A percentile compares a stretch with the other conserved stretches of the same genome.
Conservation (phyloP, 345 rosid species). For the Corymbia maculata region DNA sequence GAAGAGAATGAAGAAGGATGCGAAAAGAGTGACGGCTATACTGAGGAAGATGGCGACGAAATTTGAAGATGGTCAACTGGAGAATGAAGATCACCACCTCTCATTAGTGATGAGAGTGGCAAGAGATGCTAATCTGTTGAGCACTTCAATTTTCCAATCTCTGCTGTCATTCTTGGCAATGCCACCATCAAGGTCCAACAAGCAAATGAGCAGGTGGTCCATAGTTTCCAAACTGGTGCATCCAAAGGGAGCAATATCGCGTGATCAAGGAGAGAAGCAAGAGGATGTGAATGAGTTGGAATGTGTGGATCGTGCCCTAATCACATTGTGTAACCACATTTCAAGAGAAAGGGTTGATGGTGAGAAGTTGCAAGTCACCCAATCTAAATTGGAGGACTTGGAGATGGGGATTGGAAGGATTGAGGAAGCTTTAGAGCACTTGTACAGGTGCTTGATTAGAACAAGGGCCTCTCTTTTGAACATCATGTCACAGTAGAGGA, state of each 20-base stretch:
- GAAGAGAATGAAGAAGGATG: slow-evolving; percentile 46
- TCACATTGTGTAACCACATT: slow-evolving; percentile 7
- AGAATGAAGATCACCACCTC: slow-evolving; percentile 19
- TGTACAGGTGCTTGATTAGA: slow-evolving; percentile 47
- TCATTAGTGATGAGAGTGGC: slow-evolving; percentile 29
- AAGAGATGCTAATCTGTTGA: slow-evolving; percentile 24
- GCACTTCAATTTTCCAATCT: slow-evolving; percentile 25
- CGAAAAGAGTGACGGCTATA: slow-evolving; percentile 14
- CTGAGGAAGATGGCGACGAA: not conserved
- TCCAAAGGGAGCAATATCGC: slow-evolving; percentile 26
- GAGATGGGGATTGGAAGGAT: slow-evolving; percentile 31
- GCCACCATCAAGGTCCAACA: not conserved
- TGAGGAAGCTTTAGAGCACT: slow-evolving; percentile 42
- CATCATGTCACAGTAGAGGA: slow-evolving; percentile 21
- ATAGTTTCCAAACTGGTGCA: slow-evolving; percentile 34
- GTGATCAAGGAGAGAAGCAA: slow-evolving; percentile 41
- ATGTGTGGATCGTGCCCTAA: slow-evolving; percentile 1
- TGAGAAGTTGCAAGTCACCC: slow-evolving; percentile 17
- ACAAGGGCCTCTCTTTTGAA: slow-evolving; percentile 54
- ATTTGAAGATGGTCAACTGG: not conserved
- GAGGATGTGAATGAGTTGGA: slow-evolving; percentile 27
- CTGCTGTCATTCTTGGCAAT: slow-evolving; percentile 30
- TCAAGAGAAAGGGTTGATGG: not conserved
- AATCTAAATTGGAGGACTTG: slow-evolving; percentile 26
- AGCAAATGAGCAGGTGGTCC: slow-evolving; percentile 32